Conservation (phyloP, 1,284 basidiomycete genomes). For the Fomitopsis palustris region DNA sequence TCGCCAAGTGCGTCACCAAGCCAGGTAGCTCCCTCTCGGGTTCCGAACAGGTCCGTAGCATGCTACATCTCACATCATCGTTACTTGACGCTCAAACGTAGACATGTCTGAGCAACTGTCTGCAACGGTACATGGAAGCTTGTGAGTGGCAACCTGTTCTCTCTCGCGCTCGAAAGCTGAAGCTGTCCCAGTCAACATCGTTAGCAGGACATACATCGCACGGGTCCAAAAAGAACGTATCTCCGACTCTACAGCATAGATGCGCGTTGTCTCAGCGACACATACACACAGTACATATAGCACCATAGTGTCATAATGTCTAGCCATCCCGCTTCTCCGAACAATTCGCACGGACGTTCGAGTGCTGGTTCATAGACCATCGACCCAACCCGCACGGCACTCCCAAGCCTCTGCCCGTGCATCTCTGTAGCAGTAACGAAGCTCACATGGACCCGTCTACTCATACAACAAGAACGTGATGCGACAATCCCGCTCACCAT, state of each 20-base stretch:
- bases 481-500: not conserved
- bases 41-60: conserved; percentile 64
- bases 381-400: no score
- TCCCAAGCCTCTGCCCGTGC: no score
- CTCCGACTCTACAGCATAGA: conserved; percentile 13
- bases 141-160: conserved; percentile 57
- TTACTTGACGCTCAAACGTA: conserved; percentile 23
- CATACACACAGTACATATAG: conserved; percentile 1
- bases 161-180: not conserved
- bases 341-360: not conserved
- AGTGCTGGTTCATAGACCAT: no score
- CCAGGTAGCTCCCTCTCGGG: conserved; percentile 65
- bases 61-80: not conserved
- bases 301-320: not conserved
- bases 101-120: conserved; percentile 73
- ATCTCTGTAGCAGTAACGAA: no score
- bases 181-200: conserved; percentile 60
- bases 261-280: not conserved
- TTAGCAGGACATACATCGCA: conserved; percentile 61
- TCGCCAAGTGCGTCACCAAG: conserved; percentile 74
- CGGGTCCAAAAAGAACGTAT: conserved; percentile 56
- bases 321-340: conserved; percentile 1
- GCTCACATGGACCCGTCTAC: no score
- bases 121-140: conserved; percentile 82
- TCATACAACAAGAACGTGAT: not conserved